A percentile compares a stretch with the other conserved stretches of the same genome.
phyloP scores from a whole-genome alignment of 345 rosid genomes.

The Dipteronia dyeriana region DNA sequence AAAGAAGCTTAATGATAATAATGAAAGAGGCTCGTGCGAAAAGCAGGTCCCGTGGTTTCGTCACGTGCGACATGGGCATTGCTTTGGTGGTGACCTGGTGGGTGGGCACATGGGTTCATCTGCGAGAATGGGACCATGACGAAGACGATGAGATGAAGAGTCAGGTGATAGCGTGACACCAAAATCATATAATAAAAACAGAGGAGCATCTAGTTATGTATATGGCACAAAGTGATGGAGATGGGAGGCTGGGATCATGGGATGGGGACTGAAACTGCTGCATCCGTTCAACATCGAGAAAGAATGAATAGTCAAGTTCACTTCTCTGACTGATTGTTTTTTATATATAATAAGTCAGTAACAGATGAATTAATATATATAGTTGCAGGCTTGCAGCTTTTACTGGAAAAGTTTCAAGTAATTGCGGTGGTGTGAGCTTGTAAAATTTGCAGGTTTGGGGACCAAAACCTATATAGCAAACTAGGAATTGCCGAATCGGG shows the following conservation, averaged over 20 bases:
- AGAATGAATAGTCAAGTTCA: slow-evolving; percentile 21
- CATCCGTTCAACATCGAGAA: not conserved
- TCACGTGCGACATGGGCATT: not conserved
- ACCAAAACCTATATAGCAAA: not conserved
- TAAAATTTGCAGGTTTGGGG: not conserved
- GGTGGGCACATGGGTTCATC: not conserved
- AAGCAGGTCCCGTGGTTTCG: not conserved
- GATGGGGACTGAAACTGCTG: not conserved
- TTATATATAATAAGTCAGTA: not conserved
- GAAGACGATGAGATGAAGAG: no score
- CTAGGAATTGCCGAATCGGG: not conserved
- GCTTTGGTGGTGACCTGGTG: no score
- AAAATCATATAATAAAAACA: not conserved
- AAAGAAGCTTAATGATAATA: not conserved
- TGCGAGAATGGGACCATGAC: not conserved
- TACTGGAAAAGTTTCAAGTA: not conserved
- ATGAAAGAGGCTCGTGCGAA: not conserved
- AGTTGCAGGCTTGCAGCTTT: not conserved
- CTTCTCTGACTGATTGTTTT: not conserved
- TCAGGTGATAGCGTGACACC: no score
- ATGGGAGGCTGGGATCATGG: no score
- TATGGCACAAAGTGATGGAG: not conserved
- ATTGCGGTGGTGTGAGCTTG: no score
- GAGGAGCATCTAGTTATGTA: not conserved
- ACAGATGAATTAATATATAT: no score